Conservation (phyloP, 129 eudicot genomes). For the Flaveria ramosissima region DNA sequence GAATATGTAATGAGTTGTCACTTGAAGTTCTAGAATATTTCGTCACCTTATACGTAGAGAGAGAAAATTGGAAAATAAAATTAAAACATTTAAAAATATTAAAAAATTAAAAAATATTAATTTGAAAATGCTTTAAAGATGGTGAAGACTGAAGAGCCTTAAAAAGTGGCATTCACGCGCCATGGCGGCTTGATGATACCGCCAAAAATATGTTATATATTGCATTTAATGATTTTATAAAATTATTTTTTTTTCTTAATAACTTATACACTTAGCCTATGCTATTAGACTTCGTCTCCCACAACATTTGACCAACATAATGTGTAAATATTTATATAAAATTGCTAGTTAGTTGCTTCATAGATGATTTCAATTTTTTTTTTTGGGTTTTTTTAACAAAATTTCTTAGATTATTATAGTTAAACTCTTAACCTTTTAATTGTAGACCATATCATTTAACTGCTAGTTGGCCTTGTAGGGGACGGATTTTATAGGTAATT, state of each 20-base stretch:
- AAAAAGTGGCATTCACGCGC: too few relatives aligned
- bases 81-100: too few relatives aligned
- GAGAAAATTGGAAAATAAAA: background rate
- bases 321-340: too few relatives aligned
- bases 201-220: background rate
- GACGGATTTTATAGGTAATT: too few relatives aligned
- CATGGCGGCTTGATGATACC: background rate
- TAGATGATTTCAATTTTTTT: background rate
- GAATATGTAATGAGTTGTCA: background rate
- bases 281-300: background rate
- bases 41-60: conserved; percentile 19
- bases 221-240: background rate
- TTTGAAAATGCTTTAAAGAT: background rate
- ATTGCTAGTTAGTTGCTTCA: background rate
- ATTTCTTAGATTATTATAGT: too few relatives aligned
- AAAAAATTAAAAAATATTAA: background rate
- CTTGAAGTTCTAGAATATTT: conserved; percentile 23
- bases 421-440: too few relatives aligned
- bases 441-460: too few relatives aligned
- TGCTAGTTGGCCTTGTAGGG: too few relatives aligned
- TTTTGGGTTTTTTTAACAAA: too few relatives aligned
- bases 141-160: background rate
- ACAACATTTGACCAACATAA: background rate
- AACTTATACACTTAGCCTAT: too few relatives aligned
- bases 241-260: too few relatives aligned